Evolutionary conservation across 2,329 filamentous ascomycete species (phyloP), one percentile per base, ranked within the genome.

Genomic region (Penicillium palitans): DNA sequence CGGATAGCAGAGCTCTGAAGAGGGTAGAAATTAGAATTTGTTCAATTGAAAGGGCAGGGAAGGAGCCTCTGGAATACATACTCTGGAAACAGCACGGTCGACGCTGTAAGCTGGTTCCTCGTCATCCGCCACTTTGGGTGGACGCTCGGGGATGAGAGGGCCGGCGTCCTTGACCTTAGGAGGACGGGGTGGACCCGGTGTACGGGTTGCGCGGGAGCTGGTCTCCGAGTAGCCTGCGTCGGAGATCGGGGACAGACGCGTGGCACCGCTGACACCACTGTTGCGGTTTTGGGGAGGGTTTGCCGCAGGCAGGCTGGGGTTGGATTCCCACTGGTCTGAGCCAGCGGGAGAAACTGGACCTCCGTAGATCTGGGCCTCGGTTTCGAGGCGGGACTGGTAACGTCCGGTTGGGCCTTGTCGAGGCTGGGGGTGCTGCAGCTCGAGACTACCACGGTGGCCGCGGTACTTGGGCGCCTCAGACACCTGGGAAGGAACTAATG

Each of bases 351-450:
- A 78, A 13, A 69, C 69, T 1, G 76, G 76, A 9, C 70, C 70
- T 13, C 61, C 75, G 63, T 82, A 87, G 44, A 79, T 76, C 52
- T 84, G 81, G 15, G 86, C 86, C 68, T 87, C 81, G 2, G 79
- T 81, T 71, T 88, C 86, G 10, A 88, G 77, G 21, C 84, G 81
- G 53, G 80, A 81, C 67, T 87, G 84, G 66, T 86, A 86, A 39
- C 84, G 83, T 40, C 81, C 81, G 2, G 85, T 87, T 2, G 84
- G 82, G 2, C 86, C 86, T 60, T 82, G 83, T 37, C 85, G 80
- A 15, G 86, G 86, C 68, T 88, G 86, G 13, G 86, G 86, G 67
- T 88, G 86, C 65, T 87, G 81, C 44, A 88, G 74, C 63, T 87
- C 84, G 57, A 87, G 70, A 50, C 84, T 87, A 69, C 87, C 85